Percentiles rank a stretch among this genome's conserved stretches.
phyloP scores from a whole-genome alignment of 2,329 filamentous ascomycete genomes.

The Penicillium olsonii region DNA sequence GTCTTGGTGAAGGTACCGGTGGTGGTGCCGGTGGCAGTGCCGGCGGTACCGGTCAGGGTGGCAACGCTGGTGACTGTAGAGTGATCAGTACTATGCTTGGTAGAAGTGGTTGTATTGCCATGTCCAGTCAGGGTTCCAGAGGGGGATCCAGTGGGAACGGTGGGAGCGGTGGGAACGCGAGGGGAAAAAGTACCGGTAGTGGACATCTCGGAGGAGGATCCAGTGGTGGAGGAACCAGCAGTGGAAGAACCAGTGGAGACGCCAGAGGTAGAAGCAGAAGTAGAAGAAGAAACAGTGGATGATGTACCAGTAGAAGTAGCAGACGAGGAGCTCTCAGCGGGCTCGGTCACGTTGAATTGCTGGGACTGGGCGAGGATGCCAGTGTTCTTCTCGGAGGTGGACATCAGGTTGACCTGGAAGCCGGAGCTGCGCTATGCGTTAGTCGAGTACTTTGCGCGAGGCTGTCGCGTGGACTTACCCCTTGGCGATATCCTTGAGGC shows the following conservation, averaged over 20 bases:
- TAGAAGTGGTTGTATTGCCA: neutral
- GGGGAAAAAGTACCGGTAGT: constrained; percentile 12
- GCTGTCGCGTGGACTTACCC: constrained; percentile 19
- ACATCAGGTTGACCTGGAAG: constrained; percentile 46
- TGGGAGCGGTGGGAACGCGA: constrained; percentile 1
- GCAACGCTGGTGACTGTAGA: constrained; percentile 4
- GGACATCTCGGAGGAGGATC: constrained; percentile 5
- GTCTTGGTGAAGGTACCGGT: constrained; percentile 11
- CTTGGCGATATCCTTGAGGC: constrained; percentile 25
- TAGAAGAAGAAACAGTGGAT: constrained; percentile 12
- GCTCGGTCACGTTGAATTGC: constrained; percentile 34
- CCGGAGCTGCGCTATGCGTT: constrained; percentile 27
- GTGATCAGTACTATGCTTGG: neutral
- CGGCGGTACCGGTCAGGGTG: constrained; percentile 12
- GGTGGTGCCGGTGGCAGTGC: constrained; percentile 7
- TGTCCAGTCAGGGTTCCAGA: neutral
- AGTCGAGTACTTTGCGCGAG: too few species aligned
- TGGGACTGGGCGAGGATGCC: constrained; percentile 46
- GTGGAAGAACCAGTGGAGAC: constrained; percentile 11
- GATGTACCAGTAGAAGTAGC: constrained; percentile 17
- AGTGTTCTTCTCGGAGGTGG: constrained; percentile 33
- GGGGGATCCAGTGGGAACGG: neutral
- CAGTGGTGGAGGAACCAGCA: constrained; percentile 12
- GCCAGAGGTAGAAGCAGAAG: constrained; percentile 15
- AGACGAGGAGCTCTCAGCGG: constrained; percentile 18